phyloP scores from a whole-genome alignment of 257 asterid species.

The Salvia hispanica region DNA sequence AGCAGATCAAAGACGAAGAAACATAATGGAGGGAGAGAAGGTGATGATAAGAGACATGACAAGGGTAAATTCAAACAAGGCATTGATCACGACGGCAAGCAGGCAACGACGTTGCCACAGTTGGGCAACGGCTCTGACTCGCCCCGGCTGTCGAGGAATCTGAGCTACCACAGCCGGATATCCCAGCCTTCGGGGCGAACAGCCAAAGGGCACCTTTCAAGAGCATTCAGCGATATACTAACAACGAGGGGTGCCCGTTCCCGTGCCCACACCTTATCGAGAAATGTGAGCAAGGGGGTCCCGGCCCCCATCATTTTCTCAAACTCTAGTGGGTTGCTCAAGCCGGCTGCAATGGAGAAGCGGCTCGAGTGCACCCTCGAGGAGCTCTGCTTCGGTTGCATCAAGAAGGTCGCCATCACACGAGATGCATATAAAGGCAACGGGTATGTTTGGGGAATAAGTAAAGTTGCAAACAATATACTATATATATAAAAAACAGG shows the following conservation, averaged over 20 bases:
- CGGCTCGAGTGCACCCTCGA: constrained; percentile 76
- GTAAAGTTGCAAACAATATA: too few relatives aligned
- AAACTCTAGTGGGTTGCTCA: constrained; percentile 55
- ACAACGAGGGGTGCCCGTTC: too few relatives aligned
- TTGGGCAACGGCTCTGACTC: constrained; percentile 30
- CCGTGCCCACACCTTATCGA: constrained; percentile 29
- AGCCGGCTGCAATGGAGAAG: constrained; percentile 55
- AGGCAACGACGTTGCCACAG: constrained; percentile 30
- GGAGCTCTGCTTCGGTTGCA: constrained; percentile 76
- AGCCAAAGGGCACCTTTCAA: constrained; percentile 31
- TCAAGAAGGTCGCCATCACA: constrained; percentile 57
- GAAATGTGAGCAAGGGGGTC: constrained; percentile 43
- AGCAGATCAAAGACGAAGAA: constrained; percentile 16
- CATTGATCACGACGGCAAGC: constrained; percentile 16
- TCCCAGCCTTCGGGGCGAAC: background rate
- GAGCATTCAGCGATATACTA: constrained; percentile 37
- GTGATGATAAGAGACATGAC: background rate
- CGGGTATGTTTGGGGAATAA: constrained; percentile 41
- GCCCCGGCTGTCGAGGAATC: constrained; percentile 21
- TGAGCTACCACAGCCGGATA: constrained; percentile 23
- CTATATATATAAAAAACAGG: background rate
- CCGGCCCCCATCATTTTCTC: constrained; percentile 57
- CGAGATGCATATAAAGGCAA: constrained; percentile 45
- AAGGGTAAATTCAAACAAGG: background rate
- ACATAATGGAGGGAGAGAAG: constrained; percentile 13